phyloP scores from a whole-genome alignment of 495 filamentous ascomycete species.

The Talaromyces nanjingensis region DNA sequence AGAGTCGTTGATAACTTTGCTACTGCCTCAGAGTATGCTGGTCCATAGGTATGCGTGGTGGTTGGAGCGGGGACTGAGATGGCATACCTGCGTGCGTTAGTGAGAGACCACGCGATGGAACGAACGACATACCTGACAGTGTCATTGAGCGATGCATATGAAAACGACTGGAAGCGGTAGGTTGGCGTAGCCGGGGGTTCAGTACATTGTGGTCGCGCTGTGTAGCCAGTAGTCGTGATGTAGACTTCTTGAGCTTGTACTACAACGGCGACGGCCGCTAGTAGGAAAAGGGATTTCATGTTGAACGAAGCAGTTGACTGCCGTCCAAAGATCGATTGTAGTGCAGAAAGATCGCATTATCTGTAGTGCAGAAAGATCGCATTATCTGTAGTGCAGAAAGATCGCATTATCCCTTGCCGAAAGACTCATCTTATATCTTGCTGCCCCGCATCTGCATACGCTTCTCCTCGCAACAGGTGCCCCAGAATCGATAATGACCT shows the following conservation, averaged over 20 bases:
- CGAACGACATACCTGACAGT: constrained; percentile 17
- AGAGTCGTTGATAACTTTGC: constrained; percentile 14
- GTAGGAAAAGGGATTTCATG: not conserved
- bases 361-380: too few species aligned
- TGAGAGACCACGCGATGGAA: not conserved
- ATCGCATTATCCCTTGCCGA: not conserved
- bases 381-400: not conserved
- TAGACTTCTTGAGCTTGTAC: constrained; percentile 19
- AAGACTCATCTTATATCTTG: not conserved
- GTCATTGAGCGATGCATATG: constrained; percentile 16
- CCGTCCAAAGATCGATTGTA: not conserved
- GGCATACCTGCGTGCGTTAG: constrained; percentile 8
- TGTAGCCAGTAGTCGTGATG: constrained; percentile 16
- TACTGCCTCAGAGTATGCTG: constrained; percentile 15
- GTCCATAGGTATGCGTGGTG: constrained; percentile 16
- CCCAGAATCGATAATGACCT: not conserved
- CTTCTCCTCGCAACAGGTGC: not conserved
- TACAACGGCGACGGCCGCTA: constrained; percentile 9
- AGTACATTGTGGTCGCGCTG: constrained; percentile 20
- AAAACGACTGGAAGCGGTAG: constrained; percentile 21
- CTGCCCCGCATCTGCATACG: too few species aligned
- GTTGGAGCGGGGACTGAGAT: constrained; percentile 22
- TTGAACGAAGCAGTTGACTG: not conserved
- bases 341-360: too few species aligned
- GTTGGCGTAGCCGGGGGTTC: constrained; percentile 11